Evolutionary conservation across 2,329 filamentous ascomycete species (phyloP).

Genomic region (Pseudonectria foliicola): DNA sequence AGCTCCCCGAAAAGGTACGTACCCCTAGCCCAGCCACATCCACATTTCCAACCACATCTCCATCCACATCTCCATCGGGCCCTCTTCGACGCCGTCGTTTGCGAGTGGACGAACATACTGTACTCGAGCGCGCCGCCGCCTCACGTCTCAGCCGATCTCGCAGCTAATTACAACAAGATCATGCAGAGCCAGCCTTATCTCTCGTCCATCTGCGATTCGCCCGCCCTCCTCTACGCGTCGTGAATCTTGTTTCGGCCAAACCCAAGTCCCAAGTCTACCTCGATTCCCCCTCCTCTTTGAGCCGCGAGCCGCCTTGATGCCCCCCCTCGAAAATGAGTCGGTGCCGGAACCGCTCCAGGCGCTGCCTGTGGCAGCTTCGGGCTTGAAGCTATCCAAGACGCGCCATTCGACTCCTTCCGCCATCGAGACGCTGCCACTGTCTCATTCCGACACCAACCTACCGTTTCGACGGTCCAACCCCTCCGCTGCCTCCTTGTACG

Average conservation of each 20-base stretch:
- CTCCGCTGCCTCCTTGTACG: slow-evolving; percentile 54
- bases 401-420: slow-evolving; percentile 48
- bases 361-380: slow-evolving; percentile 58
- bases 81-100: slow-evolving; percentile 8
- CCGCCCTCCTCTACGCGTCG: slow-evolving; percentile 17
- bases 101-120: slow-evolving; percentile 6
- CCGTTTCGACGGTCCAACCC: slow-evolving; percentile 49
- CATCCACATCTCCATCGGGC: too few species aligned
- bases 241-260: too few species aligned
- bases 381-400: slow-evolving; percentile 52
- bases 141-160: slow-evolving; percentile 1
- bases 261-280: too few species aligned
- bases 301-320: slow-evolving; percentile 50
- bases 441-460: slow-evolving; percentile 46
- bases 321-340: slow-evolving; percentile 56
- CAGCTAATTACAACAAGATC: slow-evolving; percentile 15
- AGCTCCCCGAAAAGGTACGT: slow-evolving; percentile 13
- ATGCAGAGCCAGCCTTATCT: slow-evolving; percentile 22
- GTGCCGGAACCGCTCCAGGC: slow-evolving; percentile 62
- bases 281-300: slow-evolving; percentile 7
- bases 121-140: slow-evolving; percentile 4
- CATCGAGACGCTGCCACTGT: slow-evolving; percentile 37
- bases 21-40: slow-evolving; percentile 11
- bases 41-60: slow-evolving; percentile 14
- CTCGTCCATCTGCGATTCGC: slow-evolving; percentile 14